phyloP scores from a whole-genome alignment of 331 rosid species.

The Phaseolus coccineus region DNA sequence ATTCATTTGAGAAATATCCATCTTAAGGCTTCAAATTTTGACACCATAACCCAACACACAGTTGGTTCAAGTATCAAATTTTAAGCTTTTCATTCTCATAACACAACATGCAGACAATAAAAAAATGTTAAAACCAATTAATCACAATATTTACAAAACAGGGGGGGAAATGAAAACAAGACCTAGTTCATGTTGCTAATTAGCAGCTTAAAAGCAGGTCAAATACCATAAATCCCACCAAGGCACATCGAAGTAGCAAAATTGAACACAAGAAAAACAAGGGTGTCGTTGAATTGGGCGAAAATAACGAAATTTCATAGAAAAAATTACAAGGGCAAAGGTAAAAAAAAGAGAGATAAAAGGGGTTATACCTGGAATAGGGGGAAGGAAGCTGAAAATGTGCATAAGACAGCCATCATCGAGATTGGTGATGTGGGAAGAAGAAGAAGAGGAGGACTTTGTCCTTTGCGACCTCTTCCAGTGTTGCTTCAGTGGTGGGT shows the following conservation, averaged over 20 bases:
- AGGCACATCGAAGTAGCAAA: background rate
- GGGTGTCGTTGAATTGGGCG: constrained; percentile 39
- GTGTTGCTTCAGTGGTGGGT: constrained; percentile 19
- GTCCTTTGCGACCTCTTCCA: constrained; percentile 49
- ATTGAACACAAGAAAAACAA: constrained; percentile 25
- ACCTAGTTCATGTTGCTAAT: constrained; percentile 37
- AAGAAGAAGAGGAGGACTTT: constrained; percentile 41
- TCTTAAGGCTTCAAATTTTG: constrained; percentile 16
- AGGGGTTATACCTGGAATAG: constrained; percentile 78
- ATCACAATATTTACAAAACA: background rate
- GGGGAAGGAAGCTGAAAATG: constrained; percentile 88
- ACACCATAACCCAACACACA: background rate
- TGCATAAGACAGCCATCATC: constrained; percentile 98
- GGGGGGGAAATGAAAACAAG: background rate
- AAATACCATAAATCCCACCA: constrained; percentile 17
- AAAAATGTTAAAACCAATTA: constrained; percentile 5
- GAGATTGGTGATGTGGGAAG: constrained; percentile 63
- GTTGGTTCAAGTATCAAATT: constrained; percentile 22
- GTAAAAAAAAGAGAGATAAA: background rate
- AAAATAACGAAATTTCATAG: constrained; percentile 12
- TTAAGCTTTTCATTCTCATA: constrained; percentile 20
- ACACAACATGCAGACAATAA: background rate
- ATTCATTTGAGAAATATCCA: constrained; percentile 18
- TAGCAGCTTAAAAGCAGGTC: constrained; percentile 12
- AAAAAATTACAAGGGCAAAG: background rate